Percentiles rank a stretch among this genome's conserved stretches.
Conservation (phyloP, 257 asterid species). For the Solanum sejunctum region DNA sequence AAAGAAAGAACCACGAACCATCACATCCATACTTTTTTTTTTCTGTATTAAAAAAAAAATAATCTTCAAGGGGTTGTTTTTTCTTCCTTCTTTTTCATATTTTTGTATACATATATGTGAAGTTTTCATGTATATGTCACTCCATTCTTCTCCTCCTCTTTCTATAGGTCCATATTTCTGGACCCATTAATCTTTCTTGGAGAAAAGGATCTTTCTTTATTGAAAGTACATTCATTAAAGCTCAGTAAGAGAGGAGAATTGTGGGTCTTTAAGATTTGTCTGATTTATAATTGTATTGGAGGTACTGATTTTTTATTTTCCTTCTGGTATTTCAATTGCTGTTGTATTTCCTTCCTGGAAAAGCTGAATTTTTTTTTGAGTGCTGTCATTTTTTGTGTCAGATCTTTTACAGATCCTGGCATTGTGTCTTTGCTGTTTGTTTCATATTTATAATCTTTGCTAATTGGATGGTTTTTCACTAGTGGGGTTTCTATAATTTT, state of each 20-base stretch:
- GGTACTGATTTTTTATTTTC: neutral
- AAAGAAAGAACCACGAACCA: neutral
- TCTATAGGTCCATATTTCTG: neutral
- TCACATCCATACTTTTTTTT: neutral
- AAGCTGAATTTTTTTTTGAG: neutral
- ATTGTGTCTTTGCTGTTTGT: neutral
- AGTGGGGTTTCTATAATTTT: neutral
- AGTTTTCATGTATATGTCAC: neutral
- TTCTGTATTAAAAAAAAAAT: neutral
- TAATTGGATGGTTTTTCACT: neutral
- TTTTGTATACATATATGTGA: neutral
- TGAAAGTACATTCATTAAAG: neutral
- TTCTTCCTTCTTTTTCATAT: neutral
- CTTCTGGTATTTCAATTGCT: neutral
- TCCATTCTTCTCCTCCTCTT: neutral
- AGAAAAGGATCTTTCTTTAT: neutral
- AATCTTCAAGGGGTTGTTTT: neutral
- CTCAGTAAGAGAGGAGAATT: neutral
- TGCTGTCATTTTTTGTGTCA: neutral
- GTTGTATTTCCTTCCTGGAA: neutral
- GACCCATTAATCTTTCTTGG: neutral
- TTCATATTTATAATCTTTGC: neutral
- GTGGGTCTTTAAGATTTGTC: neutral
- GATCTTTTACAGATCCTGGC: constrained; percentile 17
- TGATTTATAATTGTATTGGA: neutral